Conservation (phyloP, 257 asterid genomes). For the Solanum clarkiae region DNA sequence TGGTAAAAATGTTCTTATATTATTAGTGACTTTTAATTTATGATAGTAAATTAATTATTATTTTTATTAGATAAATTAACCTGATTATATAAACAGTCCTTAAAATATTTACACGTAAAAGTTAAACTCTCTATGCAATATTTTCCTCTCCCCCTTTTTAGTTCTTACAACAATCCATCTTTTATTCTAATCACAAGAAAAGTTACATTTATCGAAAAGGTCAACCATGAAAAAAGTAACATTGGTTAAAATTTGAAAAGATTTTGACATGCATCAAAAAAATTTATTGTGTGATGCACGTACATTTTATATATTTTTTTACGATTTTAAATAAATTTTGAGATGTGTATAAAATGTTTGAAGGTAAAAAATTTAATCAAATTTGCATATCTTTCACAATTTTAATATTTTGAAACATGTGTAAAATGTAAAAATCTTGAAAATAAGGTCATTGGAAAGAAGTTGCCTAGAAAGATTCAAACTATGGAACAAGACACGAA, state of each 20-base stretch:
- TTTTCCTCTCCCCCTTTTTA: not conserved
- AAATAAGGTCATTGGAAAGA: not conserved
- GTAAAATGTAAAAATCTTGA: not conserved
- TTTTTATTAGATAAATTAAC: not conserved
- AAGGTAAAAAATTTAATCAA: not conserved
- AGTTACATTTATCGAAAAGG: not conserved
- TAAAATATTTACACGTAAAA: not conserved
- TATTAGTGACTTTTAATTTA: not conserved
- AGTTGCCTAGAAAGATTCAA: not conserved
- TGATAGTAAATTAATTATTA: not conserved
- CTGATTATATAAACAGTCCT: not conserved
- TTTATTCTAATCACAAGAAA: not conserved
- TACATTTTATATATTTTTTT: not conserved
- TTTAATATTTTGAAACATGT: not conserved
- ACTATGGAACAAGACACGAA: not conserved
- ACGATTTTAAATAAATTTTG: not conserved
- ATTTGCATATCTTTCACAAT: not conserved
- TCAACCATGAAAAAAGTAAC: not conserved
- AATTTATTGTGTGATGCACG: not conserved
- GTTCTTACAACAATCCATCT: not conserved
- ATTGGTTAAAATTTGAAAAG: not conserved
- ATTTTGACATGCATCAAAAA: not conserved
- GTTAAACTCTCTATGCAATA: not conserved
- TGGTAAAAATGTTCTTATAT: not conserved
- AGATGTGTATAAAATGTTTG: not conserved